A percentile compares a stretch with the other conserved stretches of the same genome.
Conservation (phyloP, 2,329 filamentous ascomycete genomes). For the Neodidymelliopsis sp. region DNA sequence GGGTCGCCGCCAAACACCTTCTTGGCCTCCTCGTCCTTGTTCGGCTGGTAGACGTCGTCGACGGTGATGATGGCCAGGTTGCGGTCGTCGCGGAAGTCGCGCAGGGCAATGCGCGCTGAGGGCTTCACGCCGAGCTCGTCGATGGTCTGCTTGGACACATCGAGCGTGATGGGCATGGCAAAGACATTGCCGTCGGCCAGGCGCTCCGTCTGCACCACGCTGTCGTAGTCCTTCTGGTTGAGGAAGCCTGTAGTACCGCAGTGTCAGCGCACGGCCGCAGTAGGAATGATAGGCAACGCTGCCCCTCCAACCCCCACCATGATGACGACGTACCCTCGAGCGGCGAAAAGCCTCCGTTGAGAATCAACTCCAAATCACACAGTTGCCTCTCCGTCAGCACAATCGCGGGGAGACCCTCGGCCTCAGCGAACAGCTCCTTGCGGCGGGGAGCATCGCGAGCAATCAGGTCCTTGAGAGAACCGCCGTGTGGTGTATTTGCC, state of each 20-base stretch:
- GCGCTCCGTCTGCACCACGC: slow-evolving; percentile 87
- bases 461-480: slow-evolving; percentile 96
- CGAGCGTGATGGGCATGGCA: slow-evolving; percentile 95
- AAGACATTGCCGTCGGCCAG: slow-evolving; percentile 90
- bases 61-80: slow-evolving; percentile 96
- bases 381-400: slow-evolving; percentile 91
- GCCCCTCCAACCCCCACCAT: slow-evolving; percentile 13
- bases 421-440: slow-evolving; percentile 79
- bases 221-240: slow-evolving; percentile 96
- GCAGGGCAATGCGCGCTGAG: slow-evolving; percentile 83
- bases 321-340: slow-evolving; percentile 77
- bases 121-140: slow-evolving; percentile 77
- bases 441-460: slow-evolving; percentile 89
- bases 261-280: slow-evolving; percentile 1
- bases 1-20: slow-evolving; percentile 94
- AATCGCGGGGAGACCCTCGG: slow-evolving; percentile 85
- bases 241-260: slow-evolving; percentile 79
- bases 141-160: slow-evolving; percentile 78
- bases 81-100: slow-evolving; percentile 94
- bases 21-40: slow-evolving; percentile 95
- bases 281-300: slow-evolving; percentile 9
- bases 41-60: slow-evolving; percentile 91
- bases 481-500: slow-evolving; percentile 65
- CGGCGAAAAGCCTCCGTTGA: slow-evolving; percentile 97
- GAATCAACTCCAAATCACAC: slow-evolving; percentile 95